Percentiles rank a stretch among this genome's conserved stretches.
Conservation (phyloP, 208 protist genomes). For the Kentomonas sorsogonicus region DNA sequence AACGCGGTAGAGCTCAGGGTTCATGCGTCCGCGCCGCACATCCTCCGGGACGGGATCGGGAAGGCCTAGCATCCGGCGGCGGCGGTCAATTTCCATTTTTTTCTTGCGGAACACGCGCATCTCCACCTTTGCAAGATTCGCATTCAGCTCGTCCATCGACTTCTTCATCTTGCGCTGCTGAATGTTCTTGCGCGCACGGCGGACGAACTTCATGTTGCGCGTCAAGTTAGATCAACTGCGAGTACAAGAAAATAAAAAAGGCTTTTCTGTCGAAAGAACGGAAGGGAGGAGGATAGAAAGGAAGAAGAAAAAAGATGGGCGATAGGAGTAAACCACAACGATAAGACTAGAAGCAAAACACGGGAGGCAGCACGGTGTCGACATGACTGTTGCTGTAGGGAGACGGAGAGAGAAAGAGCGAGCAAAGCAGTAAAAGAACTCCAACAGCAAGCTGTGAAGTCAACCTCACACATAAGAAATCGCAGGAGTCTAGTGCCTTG, state of each 20-base stretch:
- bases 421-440: too few relatives aligned
- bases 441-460: too few relatives aligned
- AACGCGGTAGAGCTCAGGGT: conserved; percentile 66
- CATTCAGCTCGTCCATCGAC: conserved; percentile 75
- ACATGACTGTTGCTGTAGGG: too few relatives aligned
- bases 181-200: conserved; percentile 83
- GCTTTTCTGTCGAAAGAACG: conserved; percentile 2
- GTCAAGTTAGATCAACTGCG: neutral
- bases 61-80: conserved; percentile 27
- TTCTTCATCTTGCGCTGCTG: conserved; percentile 83
- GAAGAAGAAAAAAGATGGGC: neutral
- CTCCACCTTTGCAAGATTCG: conserved; percentile 82
- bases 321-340: neutral
- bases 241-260: conserved; percentile 2
- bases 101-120: conserved; percentile 60
- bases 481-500: too few relatives aligned
- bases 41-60: conserved; percentile 37
- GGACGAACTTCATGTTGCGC: conserved; percentile 74
- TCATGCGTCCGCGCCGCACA: conserved; percentile 66
- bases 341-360: too few relatives aligned
- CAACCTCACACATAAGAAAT: too few relatives aligned
- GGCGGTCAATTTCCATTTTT: conserved; percentile 38
- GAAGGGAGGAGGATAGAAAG: neutral
- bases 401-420: too few relatives aligned
- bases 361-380: too few relatives aligned